Percentiles rank a stretch among this genome's conserved stretches.
Conservation (phyloP, 768 basidiomycete species). For the Termitomyces sp. region DNA sequence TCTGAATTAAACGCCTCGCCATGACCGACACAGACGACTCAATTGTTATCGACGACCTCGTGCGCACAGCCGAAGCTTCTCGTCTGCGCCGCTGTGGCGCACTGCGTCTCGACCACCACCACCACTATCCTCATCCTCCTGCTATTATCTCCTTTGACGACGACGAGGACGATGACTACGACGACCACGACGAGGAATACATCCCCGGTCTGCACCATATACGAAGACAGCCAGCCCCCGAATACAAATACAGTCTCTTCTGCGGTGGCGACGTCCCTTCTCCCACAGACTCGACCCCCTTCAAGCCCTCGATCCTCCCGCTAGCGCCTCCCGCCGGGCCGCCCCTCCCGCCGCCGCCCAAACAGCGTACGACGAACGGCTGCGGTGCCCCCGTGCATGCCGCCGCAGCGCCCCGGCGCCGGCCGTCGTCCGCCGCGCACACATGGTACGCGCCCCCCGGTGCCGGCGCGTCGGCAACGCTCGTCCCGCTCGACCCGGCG, state of each 20-base stretch:
- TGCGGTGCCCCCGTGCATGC: conserved; percentile 62
- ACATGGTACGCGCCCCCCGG: conserved; percentile 54
- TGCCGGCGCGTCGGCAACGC: conserved; percentile 29
- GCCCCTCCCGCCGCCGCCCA: neutral
- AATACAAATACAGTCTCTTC: conserved; percentile 5
- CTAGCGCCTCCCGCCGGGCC: conserved; percentile 1
- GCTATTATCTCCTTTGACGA: neutral
- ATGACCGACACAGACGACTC: conserved; percentile 52
- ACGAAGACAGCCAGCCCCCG: neutral
- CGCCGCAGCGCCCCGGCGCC: conserved; percentile 46
- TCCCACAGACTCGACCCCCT: neutral
- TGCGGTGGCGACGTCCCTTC: conserved; percentile 2
- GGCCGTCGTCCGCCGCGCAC: conserved; percentile 12
- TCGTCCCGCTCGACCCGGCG: conserved; percentile 49
- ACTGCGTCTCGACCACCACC: conserved; percentile 50
- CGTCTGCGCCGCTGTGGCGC: conserved; percentile 70
- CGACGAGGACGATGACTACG: neutral
- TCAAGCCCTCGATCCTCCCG: conserved; percentile 15
- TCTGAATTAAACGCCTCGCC: neutral
- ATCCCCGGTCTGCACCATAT: neutral
- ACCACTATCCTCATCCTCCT: neutral
- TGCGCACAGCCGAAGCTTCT: conserved; percentile 71
- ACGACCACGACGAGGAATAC: neutral
- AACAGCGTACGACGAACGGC: conserved; percentile 32
- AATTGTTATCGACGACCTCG: conserved; percentile 68